Base-by-base conservation (phyloP, 208 protist genomes). In the Leishmania mexicana region DNA sequence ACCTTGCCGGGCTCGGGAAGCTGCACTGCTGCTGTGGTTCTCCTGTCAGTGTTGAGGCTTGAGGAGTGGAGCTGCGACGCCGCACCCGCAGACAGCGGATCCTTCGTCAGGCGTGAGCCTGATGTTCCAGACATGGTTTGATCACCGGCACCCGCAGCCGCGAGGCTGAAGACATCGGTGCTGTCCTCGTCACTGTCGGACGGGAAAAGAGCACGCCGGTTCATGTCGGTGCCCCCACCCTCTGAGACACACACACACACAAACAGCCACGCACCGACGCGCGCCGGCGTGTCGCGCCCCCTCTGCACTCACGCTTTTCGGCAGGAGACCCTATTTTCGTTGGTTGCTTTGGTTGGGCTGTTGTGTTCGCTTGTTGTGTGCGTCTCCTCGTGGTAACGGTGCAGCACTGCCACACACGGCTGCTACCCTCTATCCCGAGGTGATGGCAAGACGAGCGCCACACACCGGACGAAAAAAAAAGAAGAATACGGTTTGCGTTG, bases 111-210 rank as follows among this genome's bases (percentile, higher is more conserved):
- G 2, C 3, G 28, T 31, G 45, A 19, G 42, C 40, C 70, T 19
- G 45, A 31, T 47, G 70, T 15, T 31, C 45, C 70, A 31, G 70
- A 74, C 28, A 51, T 54, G 70, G 45, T 45, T 31, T 28, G 45
- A 35, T 47, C 40, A 31, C 70, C 45, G 42, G 45, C 45, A 31
- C 45, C 21, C 28, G 45, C 70, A 7, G 24, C 70, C 3, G 70
- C 42, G 24, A 51, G 11, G 28, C 11, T 17, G 3, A 53, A 28
- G 10, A 21, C 38, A 17, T 35, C 70, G 3, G 5, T 28, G 11
- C 3, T 42, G 53, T 76, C 73, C 35, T 76, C 73, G 51, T 84
- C 85, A 58, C 73, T 84, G 62, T 86, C 83, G 28, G 75, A 65
- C 42, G 54, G 60, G 11, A 84, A 85, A 31, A 83, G 65, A 10